Percentiles rank a stretch among this genome's conserved stretches.
These are phyloP conservation scores for Fusarium subglutinans DNA, from an alignment of 2,329 filamentous ascomycete genomes.

Conservation along the genomic window DNA sequence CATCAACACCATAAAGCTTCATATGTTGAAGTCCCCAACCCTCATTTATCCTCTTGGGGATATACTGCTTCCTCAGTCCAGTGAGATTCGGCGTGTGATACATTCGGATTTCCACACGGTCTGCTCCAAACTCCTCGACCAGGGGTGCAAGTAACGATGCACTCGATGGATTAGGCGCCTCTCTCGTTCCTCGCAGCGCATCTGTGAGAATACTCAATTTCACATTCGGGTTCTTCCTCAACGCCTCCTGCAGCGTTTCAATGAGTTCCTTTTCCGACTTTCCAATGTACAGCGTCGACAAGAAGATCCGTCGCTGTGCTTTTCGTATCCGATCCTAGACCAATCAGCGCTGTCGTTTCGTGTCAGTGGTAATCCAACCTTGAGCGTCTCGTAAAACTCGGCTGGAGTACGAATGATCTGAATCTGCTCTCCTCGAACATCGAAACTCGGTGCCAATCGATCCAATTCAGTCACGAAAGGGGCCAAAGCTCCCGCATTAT, in stretches of 20 bases:
- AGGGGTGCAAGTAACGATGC: constrained; percentile 88
- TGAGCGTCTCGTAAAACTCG: constrained; percentile 93
- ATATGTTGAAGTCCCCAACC: constrained; percentile 99
- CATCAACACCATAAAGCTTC: constrained; percentile 96
- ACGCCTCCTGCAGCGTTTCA: constrained; percentile 76
- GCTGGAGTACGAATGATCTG: constrained; percentile 79
- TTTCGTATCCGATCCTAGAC: constrained; percentile 78
- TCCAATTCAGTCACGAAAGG: constrained; percentile 79
- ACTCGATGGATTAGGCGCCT: constrained; percentile 85
- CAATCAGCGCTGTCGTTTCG: constrained; percentile 20
- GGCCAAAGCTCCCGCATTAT: constrained; percentile 54
- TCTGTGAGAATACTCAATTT: constrained; percentile 92
- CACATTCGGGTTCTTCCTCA: constrained; percentile 78
- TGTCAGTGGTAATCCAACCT: constrained; percentile 61
- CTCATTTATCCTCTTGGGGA: constrained; percentile 93
- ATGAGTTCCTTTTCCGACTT: constrained; percentile 93
- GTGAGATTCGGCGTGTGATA: constrained; percentile 97
- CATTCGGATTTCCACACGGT: constrained; percentile 92
- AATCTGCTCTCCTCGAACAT: constrained; percentile 82
- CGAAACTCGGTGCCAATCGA: constrained; percentile 88
- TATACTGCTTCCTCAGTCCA: constrained; percentile 81
- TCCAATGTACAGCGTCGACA: constrained; percentile 97
- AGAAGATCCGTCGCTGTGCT: constrained; percentile 82
- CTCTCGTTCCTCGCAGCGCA: constrained; percentile 87
- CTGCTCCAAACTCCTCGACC: constrained; percentile 82